These are phyloP conservation scores for Suillus subaureus DNA, from an alignment of 768 basidiomycete genomes.

Conservation along the genomic window DNA sequence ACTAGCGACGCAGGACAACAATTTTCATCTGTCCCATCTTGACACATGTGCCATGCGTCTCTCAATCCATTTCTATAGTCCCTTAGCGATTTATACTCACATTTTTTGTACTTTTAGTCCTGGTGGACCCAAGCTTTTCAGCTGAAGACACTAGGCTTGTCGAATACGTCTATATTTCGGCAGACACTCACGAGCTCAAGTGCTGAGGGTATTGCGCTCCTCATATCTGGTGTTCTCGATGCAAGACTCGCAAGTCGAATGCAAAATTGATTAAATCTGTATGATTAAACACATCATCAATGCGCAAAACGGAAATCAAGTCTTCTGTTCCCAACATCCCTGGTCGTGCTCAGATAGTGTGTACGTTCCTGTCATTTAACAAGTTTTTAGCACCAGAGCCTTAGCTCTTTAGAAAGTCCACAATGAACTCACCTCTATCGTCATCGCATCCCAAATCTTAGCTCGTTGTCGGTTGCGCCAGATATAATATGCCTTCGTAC, in stretches of 20 bases:
- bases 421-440: conserved; percentile 38
- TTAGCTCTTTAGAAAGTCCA: neutral
- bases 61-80: too few relatives aligned
- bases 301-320: conserved; percentile 66
- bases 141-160: neutral
- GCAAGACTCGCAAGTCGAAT: neutral
- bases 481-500: conserved; percentile 55
- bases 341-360: conserved; percentile 60
- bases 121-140: neutral
- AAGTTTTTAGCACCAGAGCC: neutral
- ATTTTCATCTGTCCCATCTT: too few relatives aligned
- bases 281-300: conserved; percentile 20
- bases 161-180: neutral
- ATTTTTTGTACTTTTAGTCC: too few relatives aligned
- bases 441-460: conserved; percentile 61
- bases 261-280: neutral
- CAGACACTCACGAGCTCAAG: neutral
- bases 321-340: conserved; percentile 59
- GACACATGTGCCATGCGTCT: too few relatives aligned
- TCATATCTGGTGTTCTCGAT: neutral
- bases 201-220: neutral
- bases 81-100: too few relatives aligned
- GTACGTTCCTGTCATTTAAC: conserved; percentile 44
- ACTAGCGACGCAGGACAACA: too few relatives aligned
- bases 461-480: conserved; percentile 60